These are phyloP conservation scores for Ustilago crameri DNA, from an alignment of 1,284 basidiomycete genomes.

Conservation along the genomic window DNA sequence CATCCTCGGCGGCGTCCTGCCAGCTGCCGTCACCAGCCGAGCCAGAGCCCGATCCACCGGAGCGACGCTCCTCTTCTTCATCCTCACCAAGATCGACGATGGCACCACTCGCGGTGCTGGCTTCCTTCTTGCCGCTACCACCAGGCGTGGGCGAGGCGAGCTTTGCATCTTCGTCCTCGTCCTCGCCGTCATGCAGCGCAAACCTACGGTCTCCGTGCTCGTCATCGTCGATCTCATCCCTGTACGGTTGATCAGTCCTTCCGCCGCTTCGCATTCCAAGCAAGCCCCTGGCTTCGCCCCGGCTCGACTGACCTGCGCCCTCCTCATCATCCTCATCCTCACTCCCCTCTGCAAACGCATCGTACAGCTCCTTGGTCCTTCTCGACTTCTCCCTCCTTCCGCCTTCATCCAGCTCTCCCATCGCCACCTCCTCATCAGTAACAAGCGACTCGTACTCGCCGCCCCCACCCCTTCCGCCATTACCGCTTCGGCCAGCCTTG, in stretches of 20 bases:
- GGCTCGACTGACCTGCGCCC: conserved; percentile 5
- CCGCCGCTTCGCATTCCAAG: conserved; percentile 10
- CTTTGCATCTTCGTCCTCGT: conserved; percentile 25
- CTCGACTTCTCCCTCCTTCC: conserved; percentile 27
- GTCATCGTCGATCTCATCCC: conserved; percentile 38
- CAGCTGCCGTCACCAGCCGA: conserved; percentile 33
- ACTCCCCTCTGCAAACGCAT: conserved; percentile 68
- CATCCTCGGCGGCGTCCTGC: conserved; percentile 44
- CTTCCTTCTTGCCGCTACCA: background rate
- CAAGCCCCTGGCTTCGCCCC: conserved; percentile 14
- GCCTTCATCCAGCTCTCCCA: conserved; percentile 61
- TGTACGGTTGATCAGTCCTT: conserved; percentile 25
- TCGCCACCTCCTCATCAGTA: conserved; percentile 74
- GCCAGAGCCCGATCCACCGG: conserved; percentile 13
- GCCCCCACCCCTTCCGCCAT: conserved; percentile 22
- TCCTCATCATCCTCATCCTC: conserved; percentile 65
- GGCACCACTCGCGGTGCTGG: conserved; percentile 1
- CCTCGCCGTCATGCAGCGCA: conserved; percentile 31
- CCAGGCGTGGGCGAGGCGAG: background rate
- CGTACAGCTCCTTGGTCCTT: conserved; percentile 69
- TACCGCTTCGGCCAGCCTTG: conserved; percentile 68
- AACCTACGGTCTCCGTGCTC: conserved; percentile 33
- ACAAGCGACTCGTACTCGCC: conserved; percentile 78
- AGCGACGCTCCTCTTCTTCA: conserved; percentile 11
- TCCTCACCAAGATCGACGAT: conserved; percentile 33